A percentile compares a stretch with the other conserved stretches of the same genome.
These are phyloP conservation scores for Teratosphaeriaceae sp. DNA, from an alignment of 2,329 filamentous ascomycete species.

Conservation along the genomic window DNA sequence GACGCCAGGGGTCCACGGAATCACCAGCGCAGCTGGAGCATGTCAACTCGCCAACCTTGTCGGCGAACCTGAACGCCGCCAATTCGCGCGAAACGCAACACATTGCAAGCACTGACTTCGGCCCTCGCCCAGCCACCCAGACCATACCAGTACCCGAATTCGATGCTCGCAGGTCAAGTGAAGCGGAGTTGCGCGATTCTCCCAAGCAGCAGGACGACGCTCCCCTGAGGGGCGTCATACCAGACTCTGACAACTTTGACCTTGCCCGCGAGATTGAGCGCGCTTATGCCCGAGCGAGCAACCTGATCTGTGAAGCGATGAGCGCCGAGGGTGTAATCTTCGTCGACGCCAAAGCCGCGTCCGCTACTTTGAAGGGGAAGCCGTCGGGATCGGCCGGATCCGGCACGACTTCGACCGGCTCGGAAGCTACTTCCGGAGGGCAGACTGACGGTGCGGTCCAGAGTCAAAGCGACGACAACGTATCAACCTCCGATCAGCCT, in stretches of 20 bases:
- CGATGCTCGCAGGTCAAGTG: not conserved
- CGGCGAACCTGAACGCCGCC: not conserved
- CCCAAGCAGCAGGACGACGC: not conserved
- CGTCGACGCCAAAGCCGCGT: slow-evolving; percentile 22
- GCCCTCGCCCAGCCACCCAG: not conserved
- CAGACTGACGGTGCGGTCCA: not conserved
- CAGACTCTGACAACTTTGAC: not conserved
- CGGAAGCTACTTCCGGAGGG: not conserved
- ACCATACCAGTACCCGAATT: too few species aligned
- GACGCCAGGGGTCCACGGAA: not conserved
- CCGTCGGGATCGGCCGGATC: too few species aligned
- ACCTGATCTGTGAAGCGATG: slow-evolving; percentile 41
- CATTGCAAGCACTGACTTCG: slow-evolving; percentile 3
- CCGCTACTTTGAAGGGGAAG: not conserved
- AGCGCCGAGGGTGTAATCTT: slow-evolving; percentile 41
- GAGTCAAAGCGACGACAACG: not conserved
- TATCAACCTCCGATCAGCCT: not conserved
- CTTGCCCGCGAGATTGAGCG: not conserved
- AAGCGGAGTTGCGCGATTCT: not conserved
- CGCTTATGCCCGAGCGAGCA: slow-evolving; percentile 40
- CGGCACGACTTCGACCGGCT: not conserved
- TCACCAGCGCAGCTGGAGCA: not conserved
- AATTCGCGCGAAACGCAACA: not conserved
- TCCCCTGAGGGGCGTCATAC: not conserved
- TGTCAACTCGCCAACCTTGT: not conserved